phyloP scores from a whole-genome alignment of 2,329 filamentous ascomycete genomes.

The Xylariaceae sp. region DNA sequence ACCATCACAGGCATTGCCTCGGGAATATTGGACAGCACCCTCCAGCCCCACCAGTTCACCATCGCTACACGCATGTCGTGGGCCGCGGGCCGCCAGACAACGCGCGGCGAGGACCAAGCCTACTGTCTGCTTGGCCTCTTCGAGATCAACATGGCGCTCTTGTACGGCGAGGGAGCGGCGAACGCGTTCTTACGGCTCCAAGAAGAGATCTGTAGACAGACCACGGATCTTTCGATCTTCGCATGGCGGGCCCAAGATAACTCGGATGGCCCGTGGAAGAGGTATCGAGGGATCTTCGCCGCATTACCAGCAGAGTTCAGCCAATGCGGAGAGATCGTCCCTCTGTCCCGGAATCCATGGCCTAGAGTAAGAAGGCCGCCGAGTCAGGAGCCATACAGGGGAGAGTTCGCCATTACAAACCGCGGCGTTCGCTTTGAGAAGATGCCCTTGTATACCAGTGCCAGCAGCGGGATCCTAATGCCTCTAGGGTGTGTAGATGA shows the following conservation, averaged over 20 bases:
- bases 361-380: too few relatives aligned
- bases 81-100: conserved; percentile 19
- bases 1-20: conserved; percentile 17
- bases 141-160: conserved; percentile 22
- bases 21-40: conserved; percentile 11
- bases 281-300: too few relatives aligned
- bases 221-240: conserved; percentile 21
- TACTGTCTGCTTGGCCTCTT: conserved; percentile 25
- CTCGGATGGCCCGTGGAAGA: too few relatives aligned
- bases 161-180: conserved; percentile 21
- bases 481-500: too few relatives aligned
- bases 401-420: too few relatives aligned
- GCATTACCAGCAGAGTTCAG: too few relatives aligned
- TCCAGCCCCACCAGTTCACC: conserved; percentile 12
- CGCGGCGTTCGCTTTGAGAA: too few relatives aligned
- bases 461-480: too few relatives aligned
- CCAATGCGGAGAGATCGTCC: too few relatives aligned
- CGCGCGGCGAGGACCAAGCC: conserved; percentile 20
- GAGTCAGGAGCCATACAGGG: too few relatives aligned
- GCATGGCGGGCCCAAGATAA: conserved; percentile 14
- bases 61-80: conserved; percentile 21
- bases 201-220: conserved; percentile 18
- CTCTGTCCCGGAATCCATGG: too few relatives aligned
- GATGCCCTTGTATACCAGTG: too few relatives aligned
- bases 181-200: conserved; percentile 20